phyloP scores from a whole-genome alignment of 371 early-diverging fungal species.

The Syncephalastrum racemosum region DNA sequence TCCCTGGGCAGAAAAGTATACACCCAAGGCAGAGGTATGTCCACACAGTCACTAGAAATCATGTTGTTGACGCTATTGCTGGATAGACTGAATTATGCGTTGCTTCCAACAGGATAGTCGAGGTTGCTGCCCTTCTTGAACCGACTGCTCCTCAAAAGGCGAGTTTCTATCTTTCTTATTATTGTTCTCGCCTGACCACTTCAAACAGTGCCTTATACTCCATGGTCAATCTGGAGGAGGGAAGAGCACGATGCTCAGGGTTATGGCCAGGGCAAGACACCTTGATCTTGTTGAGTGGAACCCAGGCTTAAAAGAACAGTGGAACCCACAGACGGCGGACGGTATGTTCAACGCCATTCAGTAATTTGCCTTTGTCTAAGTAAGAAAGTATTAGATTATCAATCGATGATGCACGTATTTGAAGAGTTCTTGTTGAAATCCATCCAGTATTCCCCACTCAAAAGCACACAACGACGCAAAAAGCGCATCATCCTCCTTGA shows the following conservation, averaged over 20 bases:
- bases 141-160: no score
- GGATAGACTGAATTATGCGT: no score
- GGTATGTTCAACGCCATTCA: neutral
- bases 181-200: neutral
- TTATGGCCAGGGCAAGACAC: conserved; percentile 18
- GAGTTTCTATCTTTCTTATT: neutral
- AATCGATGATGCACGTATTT: conserved; percentile 16
- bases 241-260: conserved; percentile 37
- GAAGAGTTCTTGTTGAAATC: conserved; percentile 19
- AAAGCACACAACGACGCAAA: neutral
- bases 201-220: conserved; percentile 24
- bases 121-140: no score
- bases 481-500: conserved; percentile 40
- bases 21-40: conserved; percentile 24
- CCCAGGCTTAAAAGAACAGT: neutral
- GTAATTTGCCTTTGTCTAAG: neutral
- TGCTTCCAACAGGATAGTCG: no score
- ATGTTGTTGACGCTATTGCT: no score
- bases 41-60: no score
- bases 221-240: conserved; percentile 41
- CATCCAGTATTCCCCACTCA: conserved; percentile 9
- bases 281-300: conserved; percentile 36
- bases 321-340: conserved; percentile 1
- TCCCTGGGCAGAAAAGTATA: conserved; percentile 35
- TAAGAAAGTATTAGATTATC: conserved; percentile 14